Evolutionary conservation across 176 grass and related monocot genomes (phyloP).

Genomic region (Oryza meridionalis): DNA sequence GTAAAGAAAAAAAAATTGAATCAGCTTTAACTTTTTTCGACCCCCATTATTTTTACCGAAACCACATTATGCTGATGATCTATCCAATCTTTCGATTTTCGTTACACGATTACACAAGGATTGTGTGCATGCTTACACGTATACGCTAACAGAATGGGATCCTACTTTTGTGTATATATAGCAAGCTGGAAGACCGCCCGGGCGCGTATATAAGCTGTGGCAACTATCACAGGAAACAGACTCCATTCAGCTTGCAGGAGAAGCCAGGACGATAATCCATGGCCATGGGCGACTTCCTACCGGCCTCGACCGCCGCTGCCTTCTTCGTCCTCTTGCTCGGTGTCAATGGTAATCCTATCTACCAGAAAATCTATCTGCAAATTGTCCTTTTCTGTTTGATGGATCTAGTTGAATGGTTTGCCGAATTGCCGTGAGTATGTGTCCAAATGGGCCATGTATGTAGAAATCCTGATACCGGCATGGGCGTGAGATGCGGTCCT

Average conservation of each 20-base stretch:
- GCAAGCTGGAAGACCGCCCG: too few relatives aligned
- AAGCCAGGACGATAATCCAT: not conserved
- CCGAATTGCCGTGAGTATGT: not conserved
- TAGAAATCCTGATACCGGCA: not conserved
- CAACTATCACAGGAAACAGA: not conserved
- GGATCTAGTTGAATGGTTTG: not conserved
- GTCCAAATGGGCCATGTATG: not conserved
- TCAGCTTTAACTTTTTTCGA: too few relatives aligned
- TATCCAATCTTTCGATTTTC: not conserved
- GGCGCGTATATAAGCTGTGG: not conserved
- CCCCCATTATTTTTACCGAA: too few relatives aligned
- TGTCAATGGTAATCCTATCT: not conserved
- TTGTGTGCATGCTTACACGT: not conserved
- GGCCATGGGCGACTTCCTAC: not conserved
- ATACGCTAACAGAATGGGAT: not conserved
- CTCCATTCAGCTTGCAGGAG: not conserved
- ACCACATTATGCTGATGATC: not conserved
- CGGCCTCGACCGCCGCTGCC: too few relatives aligned
- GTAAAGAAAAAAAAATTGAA: too few relatives aligned
- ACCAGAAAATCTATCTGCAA: not conserved
- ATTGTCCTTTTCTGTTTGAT: not conserved
- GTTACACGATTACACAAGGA: not conserved
- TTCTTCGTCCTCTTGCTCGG: not conserved
- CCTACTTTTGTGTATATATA: not conserved
- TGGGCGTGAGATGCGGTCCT: too few relatives aligned